Percentiles rank a stretch among this genome's conserved stretches.
These are phyloP conservation scores for Picea abies DNA, from an alignment of 83 land plant genomes.

Conservation along the genomic window DNA sequence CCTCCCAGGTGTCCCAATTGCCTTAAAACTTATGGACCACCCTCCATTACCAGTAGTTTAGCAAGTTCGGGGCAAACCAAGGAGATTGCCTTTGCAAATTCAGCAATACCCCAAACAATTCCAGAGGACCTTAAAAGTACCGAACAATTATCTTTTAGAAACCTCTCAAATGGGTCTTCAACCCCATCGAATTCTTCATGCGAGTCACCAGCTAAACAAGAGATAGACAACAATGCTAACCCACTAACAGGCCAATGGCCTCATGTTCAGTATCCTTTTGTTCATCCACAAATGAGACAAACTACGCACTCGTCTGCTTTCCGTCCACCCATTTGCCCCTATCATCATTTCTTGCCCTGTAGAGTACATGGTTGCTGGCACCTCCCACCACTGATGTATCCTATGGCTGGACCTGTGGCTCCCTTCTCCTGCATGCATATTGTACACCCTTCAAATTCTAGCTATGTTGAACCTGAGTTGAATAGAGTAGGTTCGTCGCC, in stretches of 20 bases:
- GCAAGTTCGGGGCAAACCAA: too few relatives aligned
- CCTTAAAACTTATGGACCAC: neutral
- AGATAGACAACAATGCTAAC: neutral
- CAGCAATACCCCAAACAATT: too few relatives aligned
- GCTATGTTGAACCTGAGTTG: constrained; percentile 1
- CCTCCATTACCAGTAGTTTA: too few relatives aligned
- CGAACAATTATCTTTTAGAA: neutral
- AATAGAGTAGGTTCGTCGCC: neutral
- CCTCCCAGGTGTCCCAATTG: neutral
- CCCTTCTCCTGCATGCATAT: neutral
- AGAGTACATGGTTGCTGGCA: constrained; percentile 6
- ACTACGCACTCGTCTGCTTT: neutral
- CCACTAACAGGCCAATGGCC: neutral
- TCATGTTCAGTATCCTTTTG: neutral
- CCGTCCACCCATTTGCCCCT: neutral
- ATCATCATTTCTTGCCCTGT: constrained; percentile 4
- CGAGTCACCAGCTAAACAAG: neutral
- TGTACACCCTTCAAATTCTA: neutral
- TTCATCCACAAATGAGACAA: neutral
- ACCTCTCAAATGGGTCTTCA: neutral
- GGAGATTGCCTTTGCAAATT: too few relatives aligned
- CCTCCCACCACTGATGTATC: neutral
- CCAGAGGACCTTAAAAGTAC: neutral
- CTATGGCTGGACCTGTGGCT: too few relatives aligned
- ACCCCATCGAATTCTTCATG: neutral